phyloP scores from a whole-genome alignment of 805 yeast genomes.

The Candida pini region DNA sequence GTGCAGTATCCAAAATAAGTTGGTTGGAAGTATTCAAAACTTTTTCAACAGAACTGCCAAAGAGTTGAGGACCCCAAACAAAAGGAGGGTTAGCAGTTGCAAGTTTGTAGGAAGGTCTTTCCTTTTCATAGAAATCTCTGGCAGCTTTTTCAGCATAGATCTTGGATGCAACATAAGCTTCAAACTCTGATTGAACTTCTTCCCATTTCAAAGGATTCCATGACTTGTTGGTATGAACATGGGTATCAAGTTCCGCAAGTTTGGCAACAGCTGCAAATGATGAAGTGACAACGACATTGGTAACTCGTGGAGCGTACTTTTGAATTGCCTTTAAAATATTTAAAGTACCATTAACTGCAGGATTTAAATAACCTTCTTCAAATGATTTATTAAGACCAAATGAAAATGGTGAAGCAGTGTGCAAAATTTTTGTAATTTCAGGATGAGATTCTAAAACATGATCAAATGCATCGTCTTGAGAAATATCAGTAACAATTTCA shows the following conservation, averaged over 20 bases:
- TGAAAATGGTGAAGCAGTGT: conserved; percentile 46
- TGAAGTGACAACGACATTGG: conserved; percentile 50
- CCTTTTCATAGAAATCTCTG: conserved; percentile 45
- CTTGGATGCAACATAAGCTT: conserved; percentile 42
- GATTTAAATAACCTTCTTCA: conserved; percentile 46
- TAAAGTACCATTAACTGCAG: conserved; percentile 53
- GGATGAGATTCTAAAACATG: conserved; percentile 35
- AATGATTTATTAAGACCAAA: conserved; percentile 34
- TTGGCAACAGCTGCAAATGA: conserved; percentile 42
- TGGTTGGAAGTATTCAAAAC: conserved; percentile 37
- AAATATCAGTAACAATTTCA: conserved; percentile 33
- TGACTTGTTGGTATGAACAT: conserved; percentile 25
- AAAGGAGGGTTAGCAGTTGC: conserved; percentile 38
- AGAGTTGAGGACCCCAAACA: conserved; percentile 49
- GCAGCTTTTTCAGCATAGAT: conserved; percentile 52
- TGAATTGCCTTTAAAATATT: conserved; percentile 41
- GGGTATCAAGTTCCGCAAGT: conserved; percentile 2
- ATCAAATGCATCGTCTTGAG: conserved; percentile 41
- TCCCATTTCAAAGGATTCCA: conserved; percentile 37
- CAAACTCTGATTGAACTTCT: conserved; percentile 17
- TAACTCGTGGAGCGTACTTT: conserved; percentile 37
- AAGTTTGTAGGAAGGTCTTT: conserved; percentile 34
- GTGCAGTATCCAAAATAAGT: conserved; percentile 20
- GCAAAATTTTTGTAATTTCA: conserved; percentile 40
- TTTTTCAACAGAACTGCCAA: conserved; percentile 29